A percentile compares a stretch with the other conserved stretches of the same genome.
These are phyloP conservation scores for Acer campestre DNA, from an alignment of 345 rosid species.

Conservation along the genomic window DNA sequence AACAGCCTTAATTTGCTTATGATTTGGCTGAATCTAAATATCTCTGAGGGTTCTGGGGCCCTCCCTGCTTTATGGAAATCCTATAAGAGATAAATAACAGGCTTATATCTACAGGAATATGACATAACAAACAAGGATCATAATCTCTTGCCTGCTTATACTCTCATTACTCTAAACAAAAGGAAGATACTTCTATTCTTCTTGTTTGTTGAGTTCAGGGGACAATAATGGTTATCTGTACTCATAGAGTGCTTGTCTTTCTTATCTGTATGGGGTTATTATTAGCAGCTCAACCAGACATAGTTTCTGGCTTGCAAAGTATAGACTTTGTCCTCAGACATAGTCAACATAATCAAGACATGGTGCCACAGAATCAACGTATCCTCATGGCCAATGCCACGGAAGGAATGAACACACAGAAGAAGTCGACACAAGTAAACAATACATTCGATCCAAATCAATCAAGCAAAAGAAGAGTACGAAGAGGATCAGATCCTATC, in stretches of 20 bases:
- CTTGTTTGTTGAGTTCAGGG: conserved; percentile 41
- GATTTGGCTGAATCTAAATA: conserved; percentile 64
- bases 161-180: conserved; percentile 45
- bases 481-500: conserved; percentile 86
- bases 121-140: conserved; percentile 39
- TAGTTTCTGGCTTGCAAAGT: conserved; percentile 42
- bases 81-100: conserved; percentile 50
- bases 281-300: conserved; percentile 46
- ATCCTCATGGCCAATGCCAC: conserved; percentile 38
- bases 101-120: conserved; percentile 60
- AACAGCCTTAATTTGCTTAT: conserved; percentile 71
- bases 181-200: conserved; percentile 42
- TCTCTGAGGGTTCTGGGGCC: conserved; percentile 49
- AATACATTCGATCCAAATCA: conserved; percentile 50
- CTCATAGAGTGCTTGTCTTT: conserved; percentile 47
- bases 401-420: conserved; percentile 35
- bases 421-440: conserved; percentile 36
- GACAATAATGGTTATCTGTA: conserved; percentile 45
- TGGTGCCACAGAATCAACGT: conserved; percentile 33
- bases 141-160: conserved; percentile 34
- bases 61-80: conserved; percentile 64
- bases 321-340: conserved; percentile 32
- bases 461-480: conserved; percentile 73
- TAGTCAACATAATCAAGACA: conserved; percentile 28
- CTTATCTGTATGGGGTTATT: conserved; percentile 56